phyloP scores from a whole-genome alignment of 805 yeast genomes.

The Lipomyces spencermartinsiae region DNA sequence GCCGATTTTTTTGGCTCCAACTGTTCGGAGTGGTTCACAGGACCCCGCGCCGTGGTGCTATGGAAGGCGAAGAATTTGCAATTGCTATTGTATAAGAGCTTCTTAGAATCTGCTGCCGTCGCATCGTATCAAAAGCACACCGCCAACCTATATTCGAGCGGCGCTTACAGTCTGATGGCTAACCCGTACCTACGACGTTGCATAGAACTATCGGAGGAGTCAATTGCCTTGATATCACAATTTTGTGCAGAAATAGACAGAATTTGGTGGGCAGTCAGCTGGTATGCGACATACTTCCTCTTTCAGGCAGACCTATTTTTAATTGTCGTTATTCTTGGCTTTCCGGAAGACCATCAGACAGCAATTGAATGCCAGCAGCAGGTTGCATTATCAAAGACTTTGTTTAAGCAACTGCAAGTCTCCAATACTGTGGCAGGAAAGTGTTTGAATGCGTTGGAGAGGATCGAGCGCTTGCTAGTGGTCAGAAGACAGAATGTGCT shows the following conservation, averaged over 20 bases:
- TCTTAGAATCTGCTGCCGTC: constrained; percentile 56
- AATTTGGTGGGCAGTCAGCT: constrained; percentile 51
- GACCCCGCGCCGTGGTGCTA: constrained; percentile 56
- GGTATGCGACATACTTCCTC: constrained; percentile 64
- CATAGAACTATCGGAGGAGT: constrained; percentile 54
- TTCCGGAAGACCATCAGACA: not conserved
- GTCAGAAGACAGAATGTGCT: not conserved
- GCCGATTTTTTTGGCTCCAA: constrained; percentile 42
- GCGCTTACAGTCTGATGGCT: not conserved
- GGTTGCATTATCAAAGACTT: not conserved
- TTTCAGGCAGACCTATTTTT: constrained; percentile 55
- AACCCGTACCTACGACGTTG: constrained; percentile 43
- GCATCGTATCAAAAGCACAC: constrained; percentile 21
- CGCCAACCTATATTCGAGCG: not conserved
- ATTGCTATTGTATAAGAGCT: constrained; percentile 58
- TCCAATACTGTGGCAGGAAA: not conserved
- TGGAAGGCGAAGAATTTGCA: constrained; percentile 64
- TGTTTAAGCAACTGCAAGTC: not conserved
- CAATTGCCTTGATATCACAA: constrained; percentile 52
- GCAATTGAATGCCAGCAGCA: not conserved
- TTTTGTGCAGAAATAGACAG: constrained; percentile 44
- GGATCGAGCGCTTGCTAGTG: not conserved
- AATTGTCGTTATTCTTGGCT: constrained; percentile 44
- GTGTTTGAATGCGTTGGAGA: not conserved
- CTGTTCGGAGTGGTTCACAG: constrained; percentile 59